Evolutionary conservation across 306 rosid species (phyloP).

Genomic region (Gynostemma pentaphyllum): DNA sequence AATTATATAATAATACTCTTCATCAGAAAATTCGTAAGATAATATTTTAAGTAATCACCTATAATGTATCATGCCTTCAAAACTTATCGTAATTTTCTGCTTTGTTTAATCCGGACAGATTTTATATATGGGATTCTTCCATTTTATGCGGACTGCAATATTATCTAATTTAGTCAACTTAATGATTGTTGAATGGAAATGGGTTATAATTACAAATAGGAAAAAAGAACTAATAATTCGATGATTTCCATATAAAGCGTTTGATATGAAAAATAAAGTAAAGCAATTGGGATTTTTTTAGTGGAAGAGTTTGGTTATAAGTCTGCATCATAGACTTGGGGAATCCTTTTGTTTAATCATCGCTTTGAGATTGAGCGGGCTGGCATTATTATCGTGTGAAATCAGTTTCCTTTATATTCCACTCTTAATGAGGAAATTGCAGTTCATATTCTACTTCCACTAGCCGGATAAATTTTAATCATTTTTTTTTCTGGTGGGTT

Average conservation of each 20-base stretch:
- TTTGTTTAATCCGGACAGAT: not conserved
- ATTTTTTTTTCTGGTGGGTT: not conserved
- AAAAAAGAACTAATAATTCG: not conserved
- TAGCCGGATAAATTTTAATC: not conserved
- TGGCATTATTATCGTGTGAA: no score
- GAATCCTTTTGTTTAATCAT: not conserved
- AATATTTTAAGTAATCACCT: no score
- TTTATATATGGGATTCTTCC: not conserved
- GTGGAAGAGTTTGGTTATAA: conserved; percentile 1
- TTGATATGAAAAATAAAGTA: not conserved
- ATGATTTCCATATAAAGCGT: not conserved
- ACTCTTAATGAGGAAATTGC: not conserved
- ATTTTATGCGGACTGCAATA: not conserved
- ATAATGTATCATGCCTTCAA: no score
- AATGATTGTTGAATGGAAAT: not conserved
- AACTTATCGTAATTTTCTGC: no score
- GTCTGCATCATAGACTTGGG: not conserved
- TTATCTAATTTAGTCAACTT: not conserved
- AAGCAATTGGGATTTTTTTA: not conserved
- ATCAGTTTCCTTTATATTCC: conserved; percentile 1
- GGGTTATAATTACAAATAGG: not conserved
- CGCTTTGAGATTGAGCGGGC: no score
- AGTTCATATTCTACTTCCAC: not conserved
- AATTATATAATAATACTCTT: no score
- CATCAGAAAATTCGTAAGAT: no score